Evolutionary conservation across 208 protist genomes (phyloP).

Genomic region (Crithidia sp.): DNA sequence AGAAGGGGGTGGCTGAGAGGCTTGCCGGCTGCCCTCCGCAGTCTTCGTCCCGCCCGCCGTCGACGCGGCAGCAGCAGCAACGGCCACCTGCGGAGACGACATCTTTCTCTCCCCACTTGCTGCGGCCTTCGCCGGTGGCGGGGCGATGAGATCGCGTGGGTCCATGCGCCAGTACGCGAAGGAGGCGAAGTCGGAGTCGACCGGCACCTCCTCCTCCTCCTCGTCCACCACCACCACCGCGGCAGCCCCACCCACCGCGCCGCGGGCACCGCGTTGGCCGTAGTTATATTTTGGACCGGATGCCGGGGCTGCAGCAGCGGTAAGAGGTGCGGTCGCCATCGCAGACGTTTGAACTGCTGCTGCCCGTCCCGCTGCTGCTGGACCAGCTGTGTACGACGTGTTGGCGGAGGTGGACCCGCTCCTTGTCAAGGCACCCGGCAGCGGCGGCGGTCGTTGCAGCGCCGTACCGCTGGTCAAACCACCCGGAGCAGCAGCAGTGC

Average conservation of each 20-base stretch:
- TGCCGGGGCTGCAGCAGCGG: neutral
- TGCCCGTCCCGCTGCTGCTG: neutral
- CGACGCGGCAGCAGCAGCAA: neutral
- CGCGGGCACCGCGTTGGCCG: neutral
- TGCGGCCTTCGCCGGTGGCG: neutral
- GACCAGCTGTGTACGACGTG: no score
- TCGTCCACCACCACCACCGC: neutral
- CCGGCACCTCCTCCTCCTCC: conserved; percentile 36
- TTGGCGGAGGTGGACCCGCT: no score
- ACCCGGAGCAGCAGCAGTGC: neutral
- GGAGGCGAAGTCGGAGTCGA: conserved; percentile 73
- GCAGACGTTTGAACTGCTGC: neutral
- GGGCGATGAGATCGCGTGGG: conserved; percentile 50
- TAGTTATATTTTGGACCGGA: conserved; percentile 24
- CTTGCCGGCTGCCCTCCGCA: no score
- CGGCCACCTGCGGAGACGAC: no score
- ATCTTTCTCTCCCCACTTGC: no score
- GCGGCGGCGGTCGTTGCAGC: no score
- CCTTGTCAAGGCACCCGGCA: no score
- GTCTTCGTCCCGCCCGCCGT: no score
- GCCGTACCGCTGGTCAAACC: no score
- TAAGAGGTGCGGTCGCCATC: no score
- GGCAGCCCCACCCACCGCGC: neutral
- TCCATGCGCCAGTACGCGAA: conserved; percentile 84
- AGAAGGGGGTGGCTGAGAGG: no score